Conservation (phyloP, 2,329 filamentous ascomycete genomes). For the Colletotrichum graminicola region DNA sequence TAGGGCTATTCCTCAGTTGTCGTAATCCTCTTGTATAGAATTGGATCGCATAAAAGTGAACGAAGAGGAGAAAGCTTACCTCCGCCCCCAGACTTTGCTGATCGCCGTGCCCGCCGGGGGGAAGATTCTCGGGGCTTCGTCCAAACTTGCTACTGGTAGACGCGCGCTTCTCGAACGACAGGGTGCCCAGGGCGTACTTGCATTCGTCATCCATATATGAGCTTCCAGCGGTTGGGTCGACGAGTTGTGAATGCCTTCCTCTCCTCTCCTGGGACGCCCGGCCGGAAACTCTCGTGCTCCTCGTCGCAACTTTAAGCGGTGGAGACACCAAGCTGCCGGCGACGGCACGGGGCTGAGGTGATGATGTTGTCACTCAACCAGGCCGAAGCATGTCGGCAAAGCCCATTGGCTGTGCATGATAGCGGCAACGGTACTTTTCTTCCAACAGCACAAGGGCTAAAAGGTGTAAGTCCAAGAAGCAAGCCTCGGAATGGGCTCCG, state of each 20-base stretch:
- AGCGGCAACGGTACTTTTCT: background rate
- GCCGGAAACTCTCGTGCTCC: slow-evolving; percentile 18
- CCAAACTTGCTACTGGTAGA: slow-evolving; percentile 31
- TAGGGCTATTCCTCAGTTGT: background rate
- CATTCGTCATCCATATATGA: background rate
- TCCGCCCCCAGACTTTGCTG: background rate
- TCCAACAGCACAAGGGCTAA: slow-evolving; percentile 15
- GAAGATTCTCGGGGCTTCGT: slow-evolving; percentile 13
- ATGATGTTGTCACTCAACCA: too few species aligned
- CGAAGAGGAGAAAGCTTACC: slow-evolving; percentile 18
- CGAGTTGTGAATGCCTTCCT: background rate
- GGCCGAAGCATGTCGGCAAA: background rate
- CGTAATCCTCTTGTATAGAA: slow-evolving; percentile 1
- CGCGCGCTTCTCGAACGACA: slow-evolving; percentile 5
- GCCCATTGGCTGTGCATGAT: slow-evolving; percentile 9
- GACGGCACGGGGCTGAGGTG: background rate
- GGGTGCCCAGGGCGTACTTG: slow-evolving; percentile 12
- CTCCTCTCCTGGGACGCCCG: background rate
- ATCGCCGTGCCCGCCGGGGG: background rate
- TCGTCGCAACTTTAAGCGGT: slow-evolving; percentile 11
- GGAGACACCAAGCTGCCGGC: background rate
- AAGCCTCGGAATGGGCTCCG: background rate
- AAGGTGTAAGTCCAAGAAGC: background rate
- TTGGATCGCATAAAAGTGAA: background rate
- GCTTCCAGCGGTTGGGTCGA: background rate